Evolutionary conservation across 495 filamentous ascomycete genomes (phyloP).

Genomic region (Penicillium diatomitis): DNA sequence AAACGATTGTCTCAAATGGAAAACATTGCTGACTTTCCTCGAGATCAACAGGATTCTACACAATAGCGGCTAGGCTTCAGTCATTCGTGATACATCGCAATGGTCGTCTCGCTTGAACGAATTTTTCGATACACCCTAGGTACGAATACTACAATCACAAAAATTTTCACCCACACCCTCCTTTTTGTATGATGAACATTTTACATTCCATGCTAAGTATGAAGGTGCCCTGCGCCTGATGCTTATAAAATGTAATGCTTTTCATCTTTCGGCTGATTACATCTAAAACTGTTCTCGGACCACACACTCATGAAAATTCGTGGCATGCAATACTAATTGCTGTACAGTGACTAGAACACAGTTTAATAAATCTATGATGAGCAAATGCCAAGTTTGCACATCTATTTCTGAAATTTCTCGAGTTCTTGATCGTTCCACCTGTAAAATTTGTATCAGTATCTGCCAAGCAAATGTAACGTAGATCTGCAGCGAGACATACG

Average conservation of each 20-base stretch:
- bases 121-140: neutral
- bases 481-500: conserved; percentile 38
- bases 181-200: conserved; percentile 55
- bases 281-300: conserved; percentile 7
- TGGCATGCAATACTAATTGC: conserved; percentile 27
- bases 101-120: neutral
- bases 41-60: conserved; percentile 10
- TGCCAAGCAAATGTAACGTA: neutral
- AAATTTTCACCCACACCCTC: neutral
- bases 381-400: neutral
- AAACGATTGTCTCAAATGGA: conserved; percentile 7
- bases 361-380: too few species aligned
- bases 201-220: conserved; percentile 86
- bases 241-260: conserved; percentile 71
- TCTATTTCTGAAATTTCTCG: conserved; percentile 48
- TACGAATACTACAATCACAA: neutral
- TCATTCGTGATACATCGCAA: too few species aligned
- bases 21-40: conserved; percentile 19
- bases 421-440: conserved; percentile 68
- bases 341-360: conserved; percentile 11
- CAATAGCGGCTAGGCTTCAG: too few species aligned
- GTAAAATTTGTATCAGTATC: conserved; percentile 27
- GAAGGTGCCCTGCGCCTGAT: conserved; percentile 58
- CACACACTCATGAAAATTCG: conserved; percentile 14
- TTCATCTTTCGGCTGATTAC: conserved; percentile 94